Evolutionary conservation across 495 filamentous ascomycete genomes (phyloP), one percentile per base, ranked within the genome.

Genomic region (Penicillium longicatenatum): DNA sequence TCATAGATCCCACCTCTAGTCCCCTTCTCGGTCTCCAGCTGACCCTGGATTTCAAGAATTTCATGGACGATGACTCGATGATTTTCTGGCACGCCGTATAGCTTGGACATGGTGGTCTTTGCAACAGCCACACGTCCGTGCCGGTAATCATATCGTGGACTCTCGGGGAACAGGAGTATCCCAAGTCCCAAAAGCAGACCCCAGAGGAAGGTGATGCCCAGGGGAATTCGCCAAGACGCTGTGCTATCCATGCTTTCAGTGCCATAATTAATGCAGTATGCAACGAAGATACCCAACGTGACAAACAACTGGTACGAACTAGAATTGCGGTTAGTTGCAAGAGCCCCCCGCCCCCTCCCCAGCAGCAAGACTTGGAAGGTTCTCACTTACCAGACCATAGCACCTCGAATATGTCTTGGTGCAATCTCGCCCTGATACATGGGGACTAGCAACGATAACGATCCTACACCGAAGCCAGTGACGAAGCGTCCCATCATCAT

Each of bases 241-340:
- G 81, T 74, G 51, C 60, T 65, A 3, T 52, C 39, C 12, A 66
- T 64, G 3, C 51, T 63, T 44, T 85, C 77, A 5, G 90, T 91
- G 26, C 89, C 90, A 61, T 77, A 93, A 64, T 93, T 91, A 73
- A 93, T 84, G 72, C 87, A 86, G 65, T 90, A 82, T 50, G 89
- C 87, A 8, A 85, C 77, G 71, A 91, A 90, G 62, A 93, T 94
- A 35, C 91, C 91, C 45, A 91, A 71, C 0, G 91, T 93, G 70
- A 95, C 89, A 75, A 93, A 91, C 6, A 94, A 79, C 71, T 94
- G 90, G 72, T 95, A 93, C 65, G 70, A 71, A 43, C 72, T 72
- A 47, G 19, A 24, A 35, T n/a, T 6, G 43, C 2, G n/a, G 46
- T 29, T 33, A 31, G 45, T 21, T 20, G 11, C 16, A 48, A 33